These are phyloP conservation scores for Silene noctiflora DNA, from an alignment of 179 eudicot species.

Conservation along the genomic window DNA sequence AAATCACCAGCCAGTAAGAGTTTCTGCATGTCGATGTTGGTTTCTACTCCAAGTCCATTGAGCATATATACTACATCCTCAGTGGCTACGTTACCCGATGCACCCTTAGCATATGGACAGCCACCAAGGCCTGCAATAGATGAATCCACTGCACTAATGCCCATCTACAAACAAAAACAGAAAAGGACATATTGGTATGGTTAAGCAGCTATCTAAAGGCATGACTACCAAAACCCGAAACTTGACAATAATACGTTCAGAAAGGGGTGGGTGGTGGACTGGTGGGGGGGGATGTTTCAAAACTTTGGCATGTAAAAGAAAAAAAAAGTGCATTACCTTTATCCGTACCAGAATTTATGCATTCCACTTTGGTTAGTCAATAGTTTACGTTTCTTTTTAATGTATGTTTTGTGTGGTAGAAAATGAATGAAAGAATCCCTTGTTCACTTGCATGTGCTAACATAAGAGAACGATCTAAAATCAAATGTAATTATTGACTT, in stretches of 20 bases:
- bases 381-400: background rate
- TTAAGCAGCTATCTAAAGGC: background rate
- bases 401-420: background rate
- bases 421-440: background rate
- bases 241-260: background rate
- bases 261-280: background rate
- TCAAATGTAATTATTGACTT: background rate
- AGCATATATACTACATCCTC: constrained; percentile 86
- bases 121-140: constrained; percentile 82
- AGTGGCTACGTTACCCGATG: constrained; percentile 83
- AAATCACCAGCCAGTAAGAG: constrained; percentile 68
- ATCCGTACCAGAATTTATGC: background rate
- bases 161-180: constrained; percentile 47
- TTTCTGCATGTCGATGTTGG: constrained; percentile 59
- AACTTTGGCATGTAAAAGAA: background rate
- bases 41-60: constrained; percentile 57
- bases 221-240: background rate
- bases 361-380: background rate
- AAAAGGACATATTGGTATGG: background rate
- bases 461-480: background rate
- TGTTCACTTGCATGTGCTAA: background rate
- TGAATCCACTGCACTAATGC: constrained; percentile 63
- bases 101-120: constrained; percentile 90
- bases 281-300: background rate
- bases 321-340: background rate